These are phyloP conservation scores for Diversispora epigaea DNA, from an alignment of 192 early-diverging fungal genomes.

Conservation along the genomic window DNA sequence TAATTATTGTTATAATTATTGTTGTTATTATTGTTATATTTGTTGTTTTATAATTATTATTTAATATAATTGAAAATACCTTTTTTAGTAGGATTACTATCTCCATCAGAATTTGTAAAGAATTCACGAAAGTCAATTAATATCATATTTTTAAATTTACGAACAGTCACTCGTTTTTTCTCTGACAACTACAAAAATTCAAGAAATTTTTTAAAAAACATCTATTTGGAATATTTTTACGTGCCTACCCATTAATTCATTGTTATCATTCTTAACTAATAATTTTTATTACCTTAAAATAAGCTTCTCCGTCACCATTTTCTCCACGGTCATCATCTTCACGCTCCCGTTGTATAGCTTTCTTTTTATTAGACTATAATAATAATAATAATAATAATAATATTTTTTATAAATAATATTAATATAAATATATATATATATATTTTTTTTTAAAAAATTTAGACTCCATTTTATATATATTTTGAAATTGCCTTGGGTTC, in stretches of 20 bases:
- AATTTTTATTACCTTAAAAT: slow-evolving; percentile 10
- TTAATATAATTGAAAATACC: not conserved
- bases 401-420: too few relatives aligned
- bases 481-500: too few relatives aligned
- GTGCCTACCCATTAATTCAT: too few relatives aligned
- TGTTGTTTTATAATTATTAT: too few relatives aligned
- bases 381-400: too few relatives aligned
- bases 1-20: not conserved
- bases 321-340: slow-evolving; percentile 2
- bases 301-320: slow-evolving; percentile 9
- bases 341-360: not conserved
- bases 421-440: too few relatives aligned
- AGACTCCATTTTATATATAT: too few relatives aligned
- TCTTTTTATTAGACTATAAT: not conserved
- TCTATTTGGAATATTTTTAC: not conserved
- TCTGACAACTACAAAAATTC: not conserved
- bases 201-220: not conserved
- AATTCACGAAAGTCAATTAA: slow-evolving; percentile 21
- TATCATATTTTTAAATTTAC: slow-evolving; percentile 21
- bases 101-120: not conserved
- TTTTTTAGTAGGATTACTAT: not conserved
- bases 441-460: too few relatives aligned
- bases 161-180: slow-evolving; percentile 9
- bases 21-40: too few relatives aligned
- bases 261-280: not conserved